Evolutionary conservation across 106 monocot species (phyloP), one percentile per base, ranked within the genome.

Genomic region (Apostasia ramifera): DNA sequence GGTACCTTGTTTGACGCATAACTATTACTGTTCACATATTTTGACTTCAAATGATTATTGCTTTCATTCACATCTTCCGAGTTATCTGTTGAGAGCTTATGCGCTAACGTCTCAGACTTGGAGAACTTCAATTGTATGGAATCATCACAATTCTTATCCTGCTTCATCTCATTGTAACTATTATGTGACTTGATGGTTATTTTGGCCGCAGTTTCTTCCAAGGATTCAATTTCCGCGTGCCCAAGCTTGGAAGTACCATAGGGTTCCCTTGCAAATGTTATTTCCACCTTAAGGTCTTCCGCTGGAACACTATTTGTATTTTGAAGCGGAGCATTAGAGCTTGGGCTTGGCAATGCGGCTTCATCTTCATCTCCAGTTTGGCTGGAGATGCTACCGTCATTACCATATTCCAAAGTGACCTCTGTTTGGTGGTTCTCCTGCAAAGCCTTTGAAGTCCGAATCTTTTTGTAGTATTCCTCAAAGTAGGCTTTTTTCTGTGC

Each of bases 401-500:
- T 74, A 63, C 86, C 72, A 71, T 87, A 80, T 53, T 85, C 87
- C 76, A 85, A 69, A 38, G 63, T 77, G 15, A 85, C 73, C 26
- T 84, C 88, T 56, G 81, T 82, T 82, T 86, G 84, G 71, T 89
- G 86, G 68, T 70, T 81, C 44, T 80, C 75, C 63, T 87, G 80
- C 66, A 73, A 59, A 66, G 72, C 76, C 70, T 94, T 94, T 74
- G 85, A 63, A 59, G 65, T 69, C 59, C 91, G 77, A 12, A 88
- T 69, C 62, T 70, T 90, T 70, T 81, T 85, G 79, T 94, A 94
- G 71, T 87, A 81, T 52, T 91, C 90, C 81, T 94, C 94, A 79
- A 94, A 94, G 66, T 83, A 94, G 37, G 94, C 94, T 72, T 91
- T 94, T 62, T 94, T 94, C 75, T 91, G 66, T 5, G 94, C 90